Conservation (phyloP, 2,329 filamentous ascomycete genomes). For the Capronia coronata region DNA sequence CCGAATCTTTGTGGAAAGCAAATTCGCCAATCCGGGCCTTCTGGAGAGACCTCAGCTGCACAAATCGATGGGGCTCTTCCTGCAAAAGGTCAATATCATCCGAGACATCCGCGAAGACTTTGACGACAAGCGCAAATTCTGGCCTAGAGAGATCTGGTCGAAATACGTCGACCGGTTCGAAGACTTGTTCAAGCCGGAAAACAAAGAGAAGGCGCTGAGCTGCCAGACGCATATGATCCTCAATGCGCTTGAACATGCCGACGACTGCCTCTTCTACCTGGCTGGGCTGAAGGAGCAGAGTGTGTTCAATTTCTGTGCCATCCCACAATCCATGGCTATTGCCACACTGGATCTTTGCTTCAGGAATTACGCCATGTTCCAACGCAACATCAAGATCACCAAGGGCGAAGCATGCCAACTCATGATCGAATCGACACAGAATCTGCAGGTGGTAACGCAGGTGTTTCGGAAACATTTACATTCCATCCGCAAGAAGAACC, state of each 20-base stretch:
- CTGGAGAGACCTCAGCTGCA: conserved; percentile 71
- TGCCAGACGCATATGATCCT: conserved; percentile 93
- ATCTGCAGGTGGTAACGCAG: conserved; percentile 71
- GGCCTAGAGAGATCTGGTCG: conserved; percentile 93
- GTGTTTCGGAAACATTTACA: conserved; percentile 72
- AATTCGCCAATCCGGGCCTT: conserved; percentile 79
- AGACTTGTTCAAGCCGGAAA: conserved; percentile 77
- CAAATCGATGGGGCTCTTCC: conserved; percentile 93
- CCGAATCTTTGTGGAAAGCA: conserved; percentile 77
- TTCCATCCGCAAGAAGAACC: conserved; percentile 87
- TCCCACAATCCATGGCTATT: conserved; percentile 95
- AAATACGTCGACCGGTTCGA: conserved; percentile 87
- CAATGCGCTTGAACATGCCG: conserved; percentile 75
- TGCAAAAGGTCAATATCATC: conserved; percentile 99
- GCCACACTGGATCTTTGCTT: conserved; percentile 88
- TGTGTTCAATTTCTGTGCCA: conserved; percentile 98
- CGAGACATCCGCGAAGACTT: conserved; percentile 89
- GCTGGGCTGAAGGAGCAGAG: conserved; percentile 91
- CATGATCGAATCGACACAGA: conserved; percentile 91
- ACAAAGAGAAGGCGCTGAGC: conserved; percentile 69
- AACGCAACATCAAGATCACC: conserved; percentile 89
- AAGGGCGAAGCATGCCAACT: conserved; percentile 88
- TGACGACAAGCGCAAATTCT: conserved; percentile 82
- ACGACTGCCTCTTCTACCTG: conserved; percentile 97
- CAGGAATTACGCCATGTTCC: conserved; percentile 79